These are phyloP conservation scores for Neocatenulostroma microsporum DNA, from an alignment of 2,329 filamentous ascomycete species.

Conservation along the genomic window DNA sequence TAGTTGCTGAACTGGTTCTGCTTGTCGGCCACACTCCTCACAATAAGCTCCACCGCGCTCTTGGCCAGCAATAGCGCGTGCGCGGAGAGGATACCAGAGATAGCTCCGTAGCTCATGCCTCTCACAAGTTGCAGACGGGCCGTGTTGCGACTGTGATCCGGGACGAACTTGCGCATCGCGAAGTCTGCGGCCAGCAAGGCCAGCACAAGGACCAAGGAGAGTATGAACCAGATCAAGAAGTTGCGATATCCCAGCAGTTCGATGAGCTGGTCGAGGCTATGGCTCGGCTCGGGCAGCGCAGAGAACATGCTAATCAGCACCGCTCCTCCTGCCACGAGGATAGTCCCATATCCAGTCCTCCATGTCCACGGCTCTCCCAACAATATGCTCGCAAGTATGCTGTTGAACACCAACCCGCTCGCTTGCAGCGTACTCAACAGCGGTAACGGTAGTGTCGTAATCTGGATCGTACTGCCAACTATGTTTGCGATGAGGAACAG, in stretches of 20 bases:
- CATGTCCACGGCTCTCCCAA: conserved; percentile 88
- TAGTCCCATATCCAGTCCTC: conserved; percentile 80
- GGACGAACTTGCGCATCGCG: conserved; percentile 30
- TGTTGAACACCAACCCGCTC: conserved; percentile 96
- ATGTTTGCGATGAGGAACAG: conserved; percentile 96
- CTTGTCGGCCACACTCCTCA: conserved; percentile 74
- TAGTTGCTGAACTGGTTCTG: conserved; percentile 92
- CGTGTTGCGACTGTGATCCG: conserved; percentile 25
- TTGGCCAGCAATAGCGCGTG: conserved; percentile 92
- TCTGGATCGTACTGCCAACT: conserved; percentile 91
- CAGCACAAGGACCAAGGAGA: conserved; percentile 64
- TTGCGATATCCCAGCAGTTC: conserved; percentile 62
- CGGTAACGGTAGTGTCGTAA: conserved; percentile 87
- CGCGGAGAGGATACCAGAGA: conserved; percentile 84
- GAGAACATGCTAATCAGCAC: conserved; percentile 89
- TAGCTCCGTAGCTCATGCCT: conserved; percentile 79
- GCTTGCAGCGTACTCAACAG: conserved; percentile 93
- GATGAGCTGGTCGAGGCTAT: conserved; percentile 75
- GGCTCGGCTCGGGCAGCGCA: conserved; percentile 85
- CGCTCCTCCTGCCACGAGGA: conserved; percentile 82
- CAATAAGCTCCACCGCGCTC: conserved; percentile 88
- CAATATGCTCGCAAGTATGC: conserved; percentile 89
- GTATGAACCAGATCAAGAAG: conserved; percentile 83
- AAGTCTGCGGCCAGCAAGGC: conserved; percentile 59
- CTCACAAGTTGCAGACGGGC: conserved; percentile 54